phyloP scores from a whole-genome alignment of 257 asterid genomes.

The Leonotis leonurus region DNA sequence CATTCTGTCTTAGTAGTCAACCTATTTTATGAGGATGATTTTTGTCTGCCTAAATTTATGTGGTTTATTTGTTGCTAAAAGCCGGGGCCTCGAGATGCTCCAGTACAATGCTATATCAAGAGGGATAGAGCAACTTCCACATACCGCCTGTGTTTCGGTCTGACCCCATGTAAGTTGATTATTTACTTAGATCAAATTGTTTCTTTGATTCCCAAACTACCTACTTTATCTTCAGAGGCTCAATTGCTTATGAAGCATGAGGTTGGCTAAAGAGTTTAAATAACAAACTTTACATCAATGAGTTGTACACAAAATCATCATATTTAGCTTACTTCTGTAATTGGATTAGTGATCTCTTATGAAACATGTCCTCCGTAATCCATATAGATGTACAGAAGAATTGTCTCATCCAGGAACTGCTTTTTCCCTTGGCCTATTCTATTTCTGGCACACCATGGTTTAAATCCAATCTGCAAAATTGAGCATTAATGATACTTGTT shows the following conservation, averaged over 20 bases:
- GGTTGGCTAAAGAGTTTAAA: not conserved
- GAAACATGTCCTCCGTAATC: not conserved
- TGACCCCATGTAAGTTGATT: slow-evolving; percentile 70
- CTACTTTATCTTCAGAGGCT: not conserved
- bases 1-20: not conserved
- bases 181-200: not conserved
- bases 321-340: not conserved
- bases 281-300: not conserved
- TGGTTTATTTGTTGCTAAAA: slow-evolving; percentile 12
- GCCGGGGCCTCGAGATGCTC: slow-evolving; percentile 95
- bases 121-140: slow-evolving; percentile 74
- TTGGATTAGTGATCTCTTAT: not conserved
- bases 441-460: not conserved
- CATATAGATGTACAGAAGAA: not conserved
- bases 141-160: slow-evolving; percentile 68
- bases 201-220: not conserved
- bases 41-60: not conserved
- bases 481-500: not conserved
- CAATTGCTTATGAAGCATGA: not conserved
- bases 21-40: not conserved
- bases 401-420: not conserved
- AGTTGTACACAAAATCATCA: not conserved
- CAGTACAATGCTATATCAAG: slow-evolving; percentile 85
- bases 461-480: not conserved
- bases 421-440: not conserved